phyloP scores from a whole-genome alignment of 352 stramenopile species.

The Pythium apleroticum region DNA sequence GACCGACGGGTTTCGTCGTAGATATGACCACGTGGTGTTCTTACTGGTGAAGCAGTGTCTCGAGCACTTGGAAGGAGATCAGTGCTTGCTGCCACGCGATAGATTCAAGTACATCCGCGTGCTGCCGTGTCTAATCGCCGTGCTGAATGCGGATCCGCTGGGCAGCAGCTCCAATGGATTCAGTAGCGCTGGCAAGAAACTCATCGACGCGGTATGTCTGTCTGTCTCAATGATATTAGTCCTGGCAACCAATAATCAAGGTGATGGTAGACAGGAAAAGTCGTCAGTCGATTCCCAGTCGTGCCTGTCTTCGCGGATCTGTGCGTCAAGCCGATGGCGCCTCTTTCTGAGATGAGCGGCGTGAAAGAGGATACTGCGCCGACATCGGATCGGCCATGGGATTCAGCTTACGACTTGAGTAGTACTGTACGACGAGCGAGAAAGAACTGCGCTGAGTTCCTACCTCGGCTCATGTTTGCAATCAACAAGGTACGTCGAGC shows the following conservation, averaged over 20 bases:
- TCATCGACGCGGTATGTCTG: conserved; percentile 53
- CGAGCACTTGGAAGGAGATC: conserved; percentile 39
- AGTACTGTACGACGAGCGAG: conserved; percentile 19
- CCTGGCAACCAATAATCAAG: background rate
- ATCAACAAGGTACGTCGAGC: conserved; percentile 41
- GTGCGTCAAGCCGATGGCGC: conserved; percentile 39
- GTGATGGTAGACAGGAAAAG: conserved; percentile 34
- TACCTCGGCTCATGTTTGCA: conserved; percentile 37
- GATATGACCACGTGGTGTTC: conserved; percentile 62
- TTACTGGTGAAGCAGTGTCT: conserved; percentile 57
- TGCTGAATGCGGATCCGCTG: conserved; percentile 40
- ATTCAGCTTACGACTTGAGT: conserved; percentile 18
- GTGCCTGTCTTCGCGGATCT: conserved; percentile 55
- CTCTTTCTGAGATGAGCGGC: conserved; percentile 26
- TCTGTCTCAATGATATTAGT: background rate
- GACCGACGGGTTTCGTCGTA: conserved; percentile 19
- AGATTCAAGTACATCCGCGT: conserved; percentile 58
- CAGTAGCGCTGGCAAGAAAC: conserved; percentile 44
- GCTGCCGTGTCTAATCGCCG: conserved; percentile 42
- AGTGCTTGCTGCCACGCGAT: conserved; percentile 33
- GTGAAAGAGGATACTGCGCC: background rate
- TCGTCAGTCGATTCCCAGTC: conserved; percentile 44
- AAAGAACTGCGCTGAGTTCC: conserved; percentile 32
- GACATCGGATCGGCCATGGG: conserved; percentile 7
- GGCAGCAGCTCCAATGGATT: conserved; percentile 30